These are phyloP conservation scores for Fusarium decemcellulare DNA, from an alignment of 2,329 filamentous ascomycete genomes.

Conservation along the genomic window DNA sequence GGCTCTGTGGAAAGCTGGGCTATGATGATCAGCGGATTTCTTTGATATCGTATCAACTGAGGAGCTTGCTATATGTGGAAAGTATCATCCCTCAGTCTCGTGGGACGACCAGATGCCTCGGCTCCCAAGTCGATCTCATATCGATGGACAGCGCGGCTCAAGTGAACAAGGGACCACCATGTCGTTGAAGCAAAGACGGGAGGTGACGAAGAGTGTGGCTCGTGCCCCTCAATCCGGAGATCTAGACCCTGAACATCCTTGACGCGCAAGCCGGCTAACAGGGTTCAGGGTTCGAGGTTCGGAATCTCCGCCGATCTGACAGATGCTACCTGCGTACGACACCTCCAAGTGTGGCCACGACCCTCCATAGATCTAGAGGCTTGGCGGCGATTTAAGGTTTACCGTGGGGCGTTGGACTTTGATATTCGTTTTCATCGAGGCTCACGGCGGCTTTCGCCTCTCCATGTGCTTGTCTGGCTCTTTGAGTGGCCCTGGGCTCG, in stretches of 20 bases:
- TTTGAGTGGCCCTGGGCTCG: neutral
- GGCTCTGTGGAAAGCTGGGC: neutral
- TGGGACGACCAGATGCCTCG: neutral
- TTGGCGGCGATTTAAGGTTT: slow-evolving; percentile 30
- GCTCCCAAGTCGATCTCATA: neutral
- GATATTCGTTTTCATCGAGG: slow-evolving; percentile 1
- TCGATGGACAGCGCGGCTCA: neutral
- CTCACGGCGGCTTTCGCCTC: slow-evolving; percentile 3
- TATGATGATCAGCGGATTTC: neutral
- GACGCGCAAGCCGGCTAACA: slow-evolving; percentile 34
- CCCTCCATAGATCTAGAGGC: slow-evolving; percentile 15
- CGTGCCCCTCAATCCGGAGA: slow-evolving; percentile 42
- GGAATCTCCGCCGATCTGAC: slow-evolving; percentile 37
- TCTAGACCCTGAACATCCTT: slow-evolving; percentile 32
- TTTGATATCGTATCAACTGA: neutral
- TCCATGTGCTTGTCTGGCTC: slow-evolving; percentile 4
- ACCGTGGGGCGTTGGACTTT: slow-evolving; percentile 17
- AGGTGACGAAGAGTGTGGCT: slow-evolving; percentile 25
- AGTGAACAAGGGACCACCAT: slow-evolving; percentile 1
- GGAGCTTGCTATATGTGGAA: neutral
- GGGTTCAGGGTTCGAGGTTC: slow-evolving; percentile 43
- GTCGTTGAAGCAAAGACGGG: slow-evolving; percentile 13
- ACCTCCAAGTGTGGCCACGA: slow-evolving; percentile 12
- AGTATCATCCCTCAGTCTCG: neutral
- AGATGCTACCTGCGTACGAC: slow-evolving; percentile 2